Evolutionary conservation across 345 rosid genomes (phyloP).

Genomic region (Bruguiera sexangula): DNA sequence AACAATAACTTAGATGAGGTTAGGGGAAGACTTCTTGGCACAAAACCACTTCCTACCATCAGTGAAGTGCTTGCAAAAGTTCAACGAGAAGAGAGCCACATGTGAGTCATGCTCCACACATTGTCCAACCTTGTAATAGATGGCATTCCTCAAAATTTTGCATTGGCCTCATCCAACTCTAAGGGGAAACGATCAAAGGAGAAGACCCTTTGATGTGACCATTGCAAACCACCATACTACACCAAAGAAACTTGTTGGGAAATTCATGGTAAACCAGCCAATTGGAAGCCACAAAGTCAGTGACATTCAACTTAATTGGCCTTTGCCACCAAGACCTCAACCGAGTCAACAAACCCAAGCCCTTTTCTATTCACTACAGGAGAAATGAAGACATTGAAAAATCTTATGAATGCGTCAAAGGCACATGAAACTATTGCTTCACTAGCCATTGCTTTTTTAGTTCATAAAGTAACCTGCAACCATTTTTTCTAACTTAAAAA

Average conservation of each 20-base stretch:
- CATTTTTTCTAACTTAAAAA: too few relatives aligned
- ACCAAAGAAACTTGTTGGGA: background rate
- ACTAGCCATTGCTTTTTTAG: background rate
- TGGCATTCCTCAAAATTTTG: background rate
- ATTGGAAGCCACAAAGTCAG: background rate
- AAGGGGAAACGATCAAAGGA: background rate
- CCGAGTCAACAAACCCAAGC: too few relatives aligned
- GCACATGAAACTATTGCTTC: background rate
- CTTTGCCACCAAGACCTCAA: background rate
- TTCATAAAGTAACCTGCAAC: too few relatives aligned
- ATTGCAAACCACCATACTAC: background rate
- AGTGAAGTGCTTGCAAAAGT: background rate
- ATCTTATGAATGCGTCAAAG: background rate
- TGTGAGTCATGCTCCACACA: background rate
- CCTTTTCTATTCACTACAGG: background rate
- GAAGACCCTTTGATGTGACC: background rate
- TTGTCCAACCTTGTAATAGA: background rate
- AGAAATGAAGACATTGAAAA: background rate
- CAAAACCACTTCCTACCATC: background rate
- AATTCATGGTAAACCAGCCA: background rate
- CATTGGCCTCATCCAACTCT: background rate
- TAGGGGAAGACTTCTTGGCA: background rate
- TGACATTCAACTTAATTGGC: background rate
- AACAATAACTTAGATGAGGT: background rate
- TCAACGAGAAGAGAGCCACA: background rate